Base-by-base conservation (phyloP, 495 filamentous ascomycete species). In the Chaetomium tenue region DNA sequence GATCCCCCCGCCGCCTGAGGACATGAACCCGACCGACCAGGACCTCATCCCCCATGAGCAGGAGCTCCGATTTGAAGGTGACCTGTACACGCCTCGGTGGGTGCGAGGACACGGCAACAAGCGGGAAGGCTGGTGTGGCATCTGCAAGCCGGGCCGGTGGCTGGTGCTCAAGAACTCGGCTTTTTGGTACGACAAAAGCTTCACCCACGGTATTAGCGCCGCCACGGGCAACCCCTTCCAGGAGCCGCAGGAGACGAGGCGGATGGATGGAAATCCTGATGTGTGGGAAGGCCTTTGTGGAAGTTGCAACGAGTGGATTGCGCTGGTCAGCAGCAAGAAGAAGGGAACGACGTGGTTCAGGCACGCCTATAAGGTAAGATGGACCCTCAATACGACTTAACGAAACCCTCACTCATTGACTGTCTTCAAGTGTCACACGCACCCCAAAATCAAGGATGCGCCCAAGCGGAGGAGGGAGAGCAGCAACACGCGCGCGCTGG, bases 151-250 rank as follows among this genome's bases (percentile, higher is more conserved):
- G 5, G 89, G 89, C 7, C 82, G 89, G 48, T 92, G 89, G 89
- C 80, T 92, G 15, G 89, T 91, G 20, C 75, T 92, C 60, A 92
- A 92, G 78, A 92, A 92, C 74, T 89, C 87, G 63, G 89, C 89
- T 13, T 92, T 89, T 75, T 92, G 89, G 89, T 92, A 92, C 72
- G 89, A 92, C 77, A 92, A 91, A 74, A 87, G 83, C 62, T 92
- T 92, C 72, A 89, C 87, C 3, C 90, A 92, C 62, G 89, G 89
- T 39, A 90, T 92, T 69, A 90, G 88, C 70, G 89, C 89, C 30
- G 88, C 88, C 23, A 91, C 89, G 16, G 90, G 89, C 11, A 83
- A 78, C 63, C 82, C 87, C 4, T 92, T 92, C 75, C 82, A 89
- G 69, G 88, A 87, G 66, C 89, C 89, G 5, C 82, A 86, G 66